Percentiles rank a stretch among this genome's conserved stretches.
Conservation (phyloP, 1,284 basidiomycete genomes). For the Ceratobasidium papillatum region DNA sequence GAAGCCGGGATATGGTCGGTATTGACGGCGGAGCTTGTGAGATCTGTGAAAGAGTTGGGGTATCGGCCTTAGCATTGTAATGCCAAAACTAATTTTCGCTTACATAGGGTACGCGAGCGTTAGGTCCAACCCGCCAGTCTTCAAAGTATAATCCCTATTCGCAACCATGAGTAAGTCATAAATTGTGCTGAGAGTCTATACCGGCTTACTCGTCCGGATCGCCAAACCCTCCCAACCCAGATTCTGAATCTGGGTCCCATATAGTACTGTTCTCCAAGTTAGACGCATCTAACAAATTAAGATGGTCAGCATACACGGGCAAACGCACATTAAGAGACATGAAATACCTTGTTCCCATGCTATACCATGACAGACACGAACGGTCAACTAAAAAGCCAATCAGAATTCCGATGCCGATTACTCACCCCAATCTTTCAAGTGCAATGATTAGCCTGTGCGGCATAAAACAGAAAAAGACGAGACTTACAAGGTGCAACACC, state of each 20-base stretch:
- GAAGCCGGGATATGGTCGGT: neutral
- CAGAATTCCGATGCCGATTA: neutral
- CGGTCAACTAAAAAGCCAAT: too few relatives aligned
- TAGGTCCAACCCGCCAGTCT: neutral
- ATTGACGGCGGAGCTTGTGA: slow-evolving; percentile 19
- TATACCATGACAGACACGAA: neutral
- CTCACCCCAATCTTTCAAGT: neutral
- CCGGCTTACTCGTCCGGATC: neutral
- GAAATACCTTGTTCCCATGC: slow-evolving; percentile 19
- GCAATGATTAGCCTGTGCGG: too few relatives aligned
- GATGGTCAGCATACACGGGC: neutral
- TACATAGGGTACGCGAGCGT: neutral
- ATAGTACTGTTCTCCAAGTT: slow-evolving; percentile 7
- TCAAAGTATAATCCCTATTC: neutral
- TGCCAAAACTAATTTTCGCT: neutral
- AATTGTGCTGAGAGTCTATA: neutral
- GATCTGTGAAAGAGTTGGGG: neutral
- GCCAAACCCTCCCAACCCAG: slow-evolving; percentile 18
- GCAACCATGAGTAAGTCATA: neutral
- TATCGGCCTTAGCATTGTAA: neutral
- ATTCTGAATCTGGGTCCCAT: slow-evolving; percentile 9
- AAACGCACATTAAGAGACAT: neutral
- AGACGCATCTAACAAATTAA: neutral
- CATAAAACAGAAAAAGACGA: neutral
- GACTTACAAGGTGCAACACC: neutral